Evolutionary conservation across 768 basidiomycete species (phyloP).

Genomic region (Pulveroboletus sp.): DNA sequence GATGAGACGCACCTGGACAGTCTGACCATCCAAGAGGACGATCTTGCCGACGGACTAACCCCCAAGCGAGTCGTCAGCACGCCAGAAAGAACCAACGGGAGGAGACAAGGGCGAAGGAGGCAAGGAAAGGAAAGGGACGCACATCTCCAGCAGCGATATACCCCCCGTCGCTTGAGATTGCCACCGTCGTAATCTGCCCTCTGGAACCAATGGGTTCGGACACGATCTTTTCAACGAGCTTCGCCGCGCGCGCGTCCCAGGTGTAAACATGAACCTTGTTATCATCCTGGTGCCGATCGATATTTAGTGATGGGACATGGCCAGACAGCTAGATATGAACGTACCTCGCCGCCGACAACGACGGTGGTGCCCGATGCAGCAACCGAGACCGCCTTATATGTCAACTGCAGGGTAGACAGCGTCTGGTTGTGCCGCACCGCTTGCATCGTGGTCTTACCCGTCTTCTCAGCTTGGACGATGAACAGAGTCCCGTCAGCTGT

Average conservation of each 20-base stretch:
- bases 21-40: slow-evolving; percentile 65
- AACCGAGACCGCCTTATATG: slow-evolving; percentile 54
- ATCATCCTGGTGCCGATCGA: too few relatives aligned
- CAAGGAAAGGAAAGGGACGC: slow-evolving; percentile 25
- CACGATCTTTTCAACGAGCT: slow-evolving; percentile 49
- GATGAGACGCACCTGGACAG: slow-evolving; percentile 44
- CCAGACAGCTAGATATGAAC: too few relatives aligned
- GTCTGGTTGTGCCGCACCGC: slow-evolving; percentile 69
- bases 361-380: slow-evolving; percentile 49
- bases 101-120: not conserved
- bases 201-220: slow-evolving; percentile 57
- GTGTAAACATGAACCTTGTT: slow-evolving; percentile 68
- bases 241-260: slow-evolving; percentile 58
- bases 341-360: slow-evolving; percentile 73
- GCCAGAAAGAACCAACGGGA: not conserved
- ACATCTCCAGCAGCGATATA: slow-evolving; percentile 85
- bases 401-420: slow-evolving; percentile 50
- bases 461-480: slow-evolving; percentile 44
- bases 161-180: slow-evolving; percentile 75
- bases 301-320: too few relatives aligned
- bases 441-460: slow-evolving; percentile 45
- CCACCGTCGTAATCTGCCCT: slow-evolving; percentile 65
- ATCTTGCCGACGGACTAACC: slow-evolving; percentile 76
- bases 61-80: not conserved
- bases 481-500: slow-evolving; percentile 62